A percentile compares a stretch with the other conserved stretches of the same genome.
Conservation (phyloP, 2,329 filamentous ascomycete genomes). For the Curvularia sp. region DNA sequence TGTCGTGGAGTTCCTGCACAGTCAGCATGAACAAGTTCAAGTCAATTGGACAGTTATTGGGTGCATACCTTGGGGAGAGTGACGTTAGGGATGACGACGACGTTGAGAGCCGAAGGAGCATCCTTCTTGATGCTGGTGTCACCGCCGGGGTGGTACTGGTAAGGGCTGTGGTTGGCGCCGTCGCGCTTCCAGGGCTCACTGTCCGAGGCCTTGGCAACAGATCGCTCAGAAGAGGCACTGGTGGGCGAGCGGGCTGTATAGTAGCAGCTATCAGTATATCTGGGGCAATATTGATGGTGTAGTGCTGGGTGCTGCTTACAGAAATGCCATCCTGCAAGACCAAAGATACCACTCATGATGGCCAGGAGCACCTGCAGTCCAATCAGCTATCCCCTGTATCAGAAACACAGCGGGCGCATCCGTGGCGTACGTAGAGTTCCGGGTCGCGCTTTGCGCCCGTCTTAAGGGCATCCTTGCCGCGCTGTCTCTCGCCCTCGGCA, state of each 20-base stretch:
- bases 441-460: conserved; percentile 73
- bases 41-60: neutral
- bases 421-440: conserved; percentile 71
- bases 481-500: conserved; percentile 56
- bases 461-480: conserved; percentile 60
- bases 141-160: conserved; percentile 77
- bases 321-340: conserved; percentile 89
- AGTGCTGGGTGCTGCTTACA: conserved; percentile 62
- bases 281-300: neutral
- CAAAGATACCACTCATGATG: conserved; percentile 88
- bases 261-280: conserved; percentile 31
- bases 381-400: conserved; percentile 32
- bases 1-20: conserved; percentile 82
- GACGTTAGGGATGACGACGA: conserved; percentile 91
- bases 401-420: neutral
- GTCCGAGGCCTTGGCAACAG: conserved; percentile 74
- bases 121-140: conserved; percentile 81
- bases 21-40: conserved; percentile 4
- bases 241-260: conserved; percentile 80
- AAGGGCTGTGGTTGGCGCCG: conserved; percentile 61
- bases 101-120: conserved; percentile 93
- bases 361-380: conserved; percentile 78
- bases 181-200: conserved; percentile 92
- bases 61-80: conserved; percentile 74
- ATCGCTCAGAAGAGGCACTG: conserved; percentile 78